phyloP scores from a whole-genome alignment of 148 eudicot species.

The Agrostemma githago region DNA sequence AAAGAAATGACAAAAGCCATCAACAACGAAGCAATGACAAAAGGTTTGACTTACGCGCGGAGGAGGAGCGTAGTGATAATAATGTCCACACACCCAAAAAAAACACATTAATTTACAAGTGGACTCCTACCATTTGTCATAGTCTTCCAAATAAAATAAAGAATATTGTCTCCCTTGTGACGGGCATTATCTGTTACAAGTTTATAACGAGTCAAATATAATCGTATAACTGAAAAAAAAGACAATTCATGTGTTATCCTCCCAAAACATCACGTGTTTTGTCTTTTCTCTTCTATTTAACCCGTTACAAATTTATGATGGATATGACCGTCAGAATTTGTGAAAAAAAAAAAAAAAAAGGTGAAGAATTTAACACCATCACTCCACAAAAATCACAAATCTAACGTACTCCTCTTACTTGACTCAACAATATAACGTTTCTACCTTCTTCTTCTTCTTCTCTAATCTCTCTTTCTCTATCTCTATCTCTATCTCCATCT shows the following conservation, averaged over 20 bases:
- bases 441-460: background rate
- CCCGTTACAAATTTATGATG: too few relatives aligned
- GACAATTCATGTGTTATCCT: too few relatives aligned
- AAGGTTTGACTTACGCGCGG: slow-evolving; percentile 14
- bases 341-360: background rate
- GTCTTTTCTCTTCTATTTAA: too few relatives aligned
- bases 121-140: background rate
- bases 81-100: background rate
- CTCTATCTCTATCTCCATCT: background rate
- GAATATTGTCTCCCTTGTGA: too few relatives aligned
- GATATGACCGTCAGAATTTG: too few relatives aligned
- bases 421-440: slow-evolving; percentile 19
- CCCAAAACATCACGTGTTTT: too few relatives aligned
- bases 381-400: background rate
- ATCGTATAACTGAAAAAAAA: too few relatives aligned
- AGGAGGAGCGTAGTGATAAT: slow-evolving; percentile 7
- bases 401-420: slow-evolving; percentile 4
- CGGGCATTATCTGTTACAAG: too few relatives aligned
- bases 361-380: background rate
- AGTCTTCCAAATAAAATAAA: too few relatives aligned
- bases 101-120: background rate
- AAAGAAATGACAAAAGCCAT: too few relatives aligned
- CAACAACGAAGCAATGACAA: background rate
- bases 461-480: background rate
- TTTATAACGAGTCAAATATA: too few relatives aligned